A percentile compares a stretch with the other conserved stretches of the same genome.
Evolutionary conservation across 371 early-diverging fungal genomes (phyloP).

Genomic region (Mucor circinelloides): DNA sequence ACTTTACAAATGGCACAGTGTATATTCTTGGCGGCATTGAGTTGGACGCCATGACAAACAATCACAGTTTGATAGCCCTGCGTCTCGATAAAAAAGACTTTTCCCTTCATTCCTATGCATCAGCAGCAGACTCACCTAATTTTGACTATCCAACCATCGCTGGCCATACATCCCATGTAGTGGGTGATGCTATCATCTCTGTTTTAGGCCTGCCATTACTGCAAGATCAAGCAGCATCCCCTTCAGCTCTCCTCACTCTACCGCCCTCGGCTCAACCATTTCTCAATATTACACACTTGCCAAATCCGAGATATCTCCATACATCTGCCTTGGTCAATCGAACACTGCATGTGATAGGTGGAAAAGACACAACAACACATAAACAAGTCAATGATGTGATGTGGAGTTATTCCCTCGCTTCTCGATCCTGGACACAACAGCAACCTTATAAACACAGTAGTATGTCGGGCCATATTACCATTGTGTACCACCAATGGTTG

Average conservation of each 20-base stretch:
- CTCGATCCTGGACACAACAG: neutral
- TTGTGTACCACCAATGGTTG: slow-evolving; percentile 21
- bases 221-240: neutral
- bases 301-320: slow-evolving; percentile 18
- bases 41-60: neutral
- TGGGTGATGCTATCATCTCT: slow-evolving; percentile 10
- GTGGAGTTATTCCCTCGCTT: slow-evolving; percentile 10
- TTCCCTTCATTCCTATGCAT: slow-evolving; percentile 4
- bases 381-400: neutral
- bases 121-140: neutral
- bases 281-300: neutral
- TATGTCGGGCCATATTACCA: slow-evolving; percentile 21
- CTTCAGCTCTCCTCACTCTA: neutral
- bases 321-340: slow-evolving; percentile 7
- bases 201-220: slow-evolving; percentile 11
- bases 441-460: neutral
- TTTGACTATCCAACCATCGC: neutral
- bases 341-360: slow-evolving; percentile 13
- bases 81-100: slow-evolving; percentile 8
- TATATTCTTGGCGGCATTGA: slow-evolving; percentile 22
- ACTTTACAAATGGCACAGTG: slow-evolving; percentile 15
- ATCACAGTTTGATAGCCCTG: slow-evolving; percentile 12
- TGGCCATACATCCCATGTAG: slow-evolving; percentile 22
- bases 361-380: neutral
- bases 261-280: neutral